Percentiles rank a stretch among this genome's conserved stretches.
Conservation (phyloP, 192 early-diverging fungal genomes). For the Paraglomus brasilianum region DNA sequence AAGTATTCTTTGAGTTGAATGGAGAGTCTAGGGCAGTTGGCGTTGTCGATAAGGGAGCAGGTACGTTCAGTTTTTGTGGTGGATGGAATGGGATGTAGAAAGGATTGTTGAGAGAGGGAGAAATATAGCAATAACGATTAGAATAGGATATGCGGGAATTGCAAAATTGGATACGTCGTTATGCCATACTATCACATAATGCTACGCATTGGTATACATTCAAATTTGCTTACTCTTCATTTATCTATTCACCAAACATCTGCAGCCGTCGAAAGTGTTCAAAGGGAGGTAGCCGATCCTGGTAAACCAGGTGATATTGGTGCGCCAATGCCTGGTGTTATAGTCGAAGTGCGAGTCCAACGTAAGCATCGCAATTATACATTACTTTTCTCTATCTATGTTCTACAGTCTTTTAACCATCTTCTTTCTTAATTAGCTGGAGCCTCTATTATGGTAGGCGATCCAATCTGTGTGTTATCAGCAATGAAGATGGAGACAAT, state of each 20-base stretch:
- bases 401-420: neutral
- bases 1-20: conserved; percentile 96
- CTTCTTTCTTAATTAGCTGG: conserved; percentile 44
- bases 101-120: too few relatives aligned
- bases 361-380: neutral
- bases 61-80: conserved; percentile 34
- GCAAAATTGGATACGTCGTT: too few relatives aligned
- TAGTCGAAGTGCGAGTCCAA: conserved; percentile 88
- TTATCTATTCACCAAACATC: neutral
- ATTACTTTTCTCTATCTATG: neutral
- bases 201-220: too few relatives aligned
- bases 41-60: conserved; percentile 61
- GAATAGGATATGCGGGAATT: too few relatives aligned
- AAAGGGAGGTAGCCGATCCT: conserved; percentile 76
- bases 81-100: too few relatives aligned
- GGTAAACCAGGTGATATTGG: conserved; percentile 78
- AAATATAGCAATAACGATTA: too few relatives aligned
- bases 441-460: conserved; percentile 80
- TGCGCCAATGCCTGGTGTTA: conserved; percentile 95
- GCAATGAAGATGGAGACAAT: conserved; percentile 99
- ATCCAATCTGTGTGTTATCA: conserved; percentile 86
- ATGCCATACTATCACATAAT: too few relatives aligned
- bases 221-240: neutral
- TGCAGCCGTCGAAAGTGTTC: conserved; percentile 56
- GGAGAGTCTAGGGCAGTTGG: conserved; percentile 89